A percentile compares a stretch with the other conserved stretches of the same genome.
Evolutionary conservation across 1,284 basidiomycete species (phyloP).

Genomic region (Boletellus sp.): DNA sequence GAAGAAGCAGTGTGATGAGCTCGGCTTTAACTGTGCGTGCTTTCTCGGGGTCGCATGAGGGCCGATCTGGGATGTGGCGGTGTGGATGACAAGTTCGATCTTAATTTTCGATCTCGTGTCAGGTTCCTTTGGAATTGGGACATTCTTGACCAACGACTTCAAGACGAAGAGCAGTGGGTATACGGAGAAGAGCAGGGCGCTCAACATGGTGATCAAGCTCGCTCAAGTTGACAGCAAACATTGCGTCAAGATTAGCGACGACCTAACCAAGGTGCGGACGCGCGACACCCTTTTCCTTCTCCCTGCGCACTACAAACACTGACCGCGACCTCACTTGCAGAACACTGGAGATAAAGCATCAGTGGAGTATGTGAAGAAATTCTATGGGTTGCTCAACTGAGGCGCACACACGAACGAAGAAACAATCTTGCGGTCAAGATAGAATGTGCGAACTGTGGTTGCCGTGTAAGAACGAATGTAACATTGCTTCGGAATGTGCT

Average conservation of each 20-base stretch:
- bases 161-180: constrained; percentile 51
- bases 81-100: too few relatives aligned
- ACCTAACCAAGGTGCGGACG: constrained; percentile 69
- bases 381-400: constrained; percentile 23
- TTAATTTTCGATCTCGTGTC: not conserved
- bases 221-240: constrained; percentile 66
- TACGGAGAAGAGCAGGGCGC: constrained; percentile 65
- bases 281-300: not conserved
- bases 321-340: constrained; percentile 14
- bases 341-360: constrained; percentile 35
- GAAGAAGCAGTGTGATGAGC: constrained; percentile 66
- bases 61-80: too few relatives aligned
- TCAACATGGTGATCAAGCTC: constrained; percentile 95
- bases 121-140: constrained; percentile 89
- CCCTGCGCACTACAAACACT: not conserved
- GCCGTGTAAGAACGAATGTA: too few relatives aligned
- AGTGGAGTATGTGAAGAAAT: constrained; percentile 25
- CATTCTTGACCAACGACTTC: constrained; percentile 89
- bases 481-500: too few relatives aligned
- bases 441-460: too few relatives aligned
- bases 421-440: too few relatives aligned
- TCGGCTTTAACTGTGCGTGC: constrained; percentile 69
- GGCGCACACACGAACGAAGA: too few relatives aligned
- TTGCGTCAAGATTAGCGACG: constrained; percentile 92
- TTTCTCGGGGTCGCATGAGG: not conserved